Evolutionary conservation across 805 yeast genomes (phyloP), one percentile per base, ranked within the genome.

Genomic region (Myxozyma sirexii): DNA sequence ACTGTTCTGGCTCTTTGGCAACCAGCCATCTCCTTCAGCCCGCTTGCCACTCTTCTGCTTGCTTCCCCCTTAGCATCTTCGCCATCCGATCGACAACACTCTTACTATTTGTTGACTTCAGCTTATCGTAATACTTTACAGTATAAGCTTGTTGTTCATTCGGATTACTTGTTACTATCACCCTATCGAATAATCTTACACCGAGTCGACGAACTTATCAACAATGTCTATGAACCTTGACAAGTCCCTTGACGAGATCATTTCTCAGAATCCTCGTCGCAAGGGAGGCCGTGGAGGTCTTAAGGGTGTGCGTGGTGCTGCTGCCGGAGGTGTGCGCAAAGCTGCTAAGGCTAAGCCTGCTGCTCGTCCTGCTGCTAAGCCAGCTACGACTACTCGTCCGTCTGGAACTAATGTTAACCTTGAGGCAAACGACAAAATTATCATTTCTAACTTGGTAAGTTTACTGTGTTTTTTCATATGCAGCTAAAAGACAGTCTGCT

Each of bases 211-310:
- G 27, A 27, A 26, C 45, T 2, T 3, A 23, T 13, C 48, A 13
- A 73, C 54, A 59, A 88, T 87, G 92, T 87, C 96, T 74, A 81
- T 87, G 65, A 82, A 88, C 70, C 83, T 93, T 78, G 97, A 93
- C 78, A 88, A 89, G 79, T 90, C 97, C 51, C 84, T 93, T 72
- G 99, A 93, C 79, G 97, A 91, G 70, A 93, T 93, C 75, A 88
- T 93, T 72, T 83, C 96, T 60, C 77, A 88, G 64, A 68, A 70
- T 60, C 76, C 78, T 62, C 60, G 53, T 62, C 54, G 69, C 52
- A 60, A 68, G 23, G 66, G 68, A 26, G 58, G 63, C 13, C 61
- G 67, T 26, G 57, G 57, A 19, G 59, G 56, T 15, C 48, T 41
- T 24, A 35, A 50, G 23, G 54, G 53, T 13, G 59, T 50, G 29